A percentile compares a stretch with the other conserved stretches of the same genome.
phyloP scores from a whole-genome alignment of 1,139 yeast species.

The Diutina rugosa region DNA sequence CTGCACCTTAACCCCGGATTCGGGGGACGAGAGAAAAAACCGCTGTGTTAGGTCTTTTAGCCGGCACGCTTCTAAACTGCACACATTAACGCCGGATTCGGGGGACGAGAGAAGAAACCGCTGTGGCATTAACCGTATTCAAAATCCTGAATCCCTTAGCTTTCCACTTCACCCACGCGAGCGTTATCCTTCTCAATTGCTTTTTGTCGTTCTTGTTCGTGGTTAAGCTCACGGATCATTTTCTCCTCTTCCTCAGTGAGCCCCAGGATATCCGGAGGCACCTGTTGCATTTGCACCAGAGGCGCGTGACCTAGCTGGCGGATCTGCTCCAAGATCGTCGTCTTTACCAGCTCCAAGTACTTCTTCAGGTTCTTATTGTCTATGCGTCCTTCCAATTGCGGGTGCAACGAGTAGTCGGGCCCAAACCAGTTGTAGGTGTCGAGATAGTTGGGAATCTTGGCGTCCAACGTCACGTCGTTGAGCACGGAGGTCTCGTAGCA shows the following conservation, averaged over 20 bases:
- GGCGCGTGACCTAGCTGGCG: constrained; percentile 85
- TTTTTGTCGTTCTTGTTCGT: constrained; percentile 19
- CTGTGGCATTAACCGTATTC: too few relatives aligned
- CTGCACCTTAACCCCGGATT: background rate
- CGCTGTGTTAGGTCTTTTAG: background rate
- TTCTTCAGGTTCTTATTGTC: constrained; percentile 82
- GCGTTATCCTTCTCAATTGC: constrained; percentile 16
- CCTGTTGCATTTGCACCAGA: constrained; percentile 81
- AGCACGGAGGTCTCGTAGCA: constrained; percentile 85
- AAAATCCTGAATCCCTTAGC: background rate
- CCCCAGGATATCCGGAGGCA: constrained; percentile 76
- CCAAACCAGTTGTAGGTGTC: constrained; percentile 87
- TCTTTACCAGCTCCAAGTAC: constrained; percentile 69
- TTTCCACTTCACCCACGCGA: constrained; percentile 10
- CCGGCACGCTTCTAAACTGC: background rate
- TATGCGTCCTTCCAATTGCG: constrained; percentile 74
- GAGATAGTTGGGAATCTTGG: constrained; percentile 61
- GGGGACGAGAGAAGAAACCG: background rate
- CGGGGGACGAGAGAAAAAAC: background rate
- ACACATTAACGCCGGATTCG: background rate
- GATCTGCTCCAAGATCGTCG: constrained; percentile 70
- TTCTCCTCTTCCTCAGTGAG: constrained; percentile 50
- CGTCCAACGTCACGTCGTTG: constrained; percentile 64
- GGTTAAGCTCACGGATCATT: constrained; percentile 34
- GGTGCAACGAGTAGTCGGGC: constrained; percentile 86